phyloP scores from a whole-genome alignment of 208 protist species.

The Acanthamoeba triangularis region DNA sequence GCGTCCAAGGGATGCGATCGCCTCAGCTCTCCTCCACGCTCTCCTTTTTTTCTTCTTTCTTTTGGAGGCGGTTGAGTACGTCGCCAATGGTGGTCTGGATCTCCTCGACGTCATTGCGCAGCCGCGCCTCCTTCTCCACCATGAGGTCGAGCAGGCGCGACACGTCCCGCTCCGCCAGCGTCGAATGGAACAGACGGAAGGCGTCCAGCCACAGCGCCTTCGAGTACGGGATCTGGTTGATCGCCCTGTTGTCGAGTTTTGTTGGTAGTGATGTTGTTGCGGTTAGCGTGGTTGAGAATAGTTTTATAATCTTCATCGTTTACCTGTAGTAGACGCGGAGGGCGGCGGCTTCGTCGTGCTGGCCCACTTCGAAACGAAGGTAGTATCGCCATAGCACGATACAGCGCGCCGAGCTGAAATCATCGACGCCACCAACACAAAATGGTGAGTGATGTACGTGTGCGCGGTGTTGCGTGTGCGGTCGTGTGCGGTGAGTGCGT shows the following conservation, averaged over 20 bases:
- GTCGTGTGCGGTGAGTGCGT: no score
- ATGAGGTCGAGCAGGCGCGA: constrained; percentile 49
- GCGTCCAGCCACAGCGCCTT: constrained; percentile 53
- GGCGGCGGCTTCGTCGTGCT: constrained; percentile 3
- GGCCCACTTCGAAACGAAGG: constrained; percentile 1
- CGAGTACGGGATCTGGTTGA: constrained; percentile 62
- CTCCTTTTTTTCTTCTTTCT: constrained; percentile 16
- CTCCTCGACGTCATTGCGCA: constrained; percentile 45
- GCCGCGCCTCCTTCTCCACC: constrained; percentile 26
- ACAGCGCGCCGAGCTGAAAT: not conserved
- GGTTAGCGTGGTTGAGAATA: no score
- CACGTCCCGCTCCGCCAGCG: not conserved
- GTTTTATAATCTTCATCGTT: no score
- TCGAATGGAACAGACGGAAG: not conserved
- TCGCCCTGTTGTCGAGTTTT: not conserved
- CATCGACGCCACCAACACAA: not conserved
- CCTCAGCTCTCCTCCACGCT: not conserved
- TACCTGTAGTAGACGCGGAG: constrained; percentile 31
- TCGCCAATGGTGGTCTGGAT: constrained; percentile 16
- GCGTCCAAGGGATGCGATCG: no score
- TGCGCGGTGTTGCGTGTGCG: no score
- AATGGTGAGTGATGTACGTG: no score
- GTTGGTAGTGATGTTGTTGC: not conserved
- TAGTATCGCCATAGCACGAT: constrained; percentile 49
- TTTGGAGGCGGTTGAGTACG: not conserved